These are phyloP conservation scores for Fomitiporia mediterranea DNA, from an alignment of 1,284 basidiomycete species.

Conservation along the genomic window DNA sequence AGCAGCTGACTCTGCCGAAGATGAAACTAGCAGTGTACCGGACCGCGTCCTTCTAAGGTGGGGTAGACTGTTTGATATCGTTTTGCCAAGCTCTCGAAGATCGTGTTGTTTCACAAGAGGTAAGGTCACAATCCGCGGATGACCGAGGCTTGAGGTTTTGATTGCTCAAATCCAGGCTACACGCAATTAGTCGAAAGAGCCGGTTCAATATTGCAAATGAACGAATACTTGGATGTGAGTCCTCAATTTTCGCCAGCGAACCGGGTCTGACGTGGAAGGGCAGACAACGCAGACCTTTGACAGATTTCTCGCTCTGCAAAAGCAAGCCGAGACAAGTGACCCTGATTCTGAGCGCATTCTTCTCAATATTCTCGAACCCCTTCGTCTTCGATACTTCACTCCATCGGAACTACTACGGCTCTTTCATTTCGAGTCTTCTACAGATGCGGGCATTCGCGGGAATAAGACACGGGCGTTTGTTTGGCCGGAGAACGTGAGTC, in stretches of 20 bases:
- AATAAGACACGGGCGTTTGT: conserved; percentile 32
- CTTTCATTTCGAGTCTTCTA: conserved; percentile 49
- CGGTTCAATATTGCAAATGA: conserved; percentile 70
- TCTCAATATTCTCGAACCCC: conserved; percentile 46
- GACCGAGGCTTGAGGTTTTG: not conserved
- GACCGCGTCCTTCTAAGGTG: conserved; percentile 66
- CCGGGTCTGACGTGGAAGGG: conserved; percentile 3
- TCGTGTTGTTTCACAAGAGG: conserved; percentile 78
- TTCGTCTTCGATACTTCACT: conserved; percentile 66
- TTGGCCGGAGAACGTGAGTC: conserved; percentile 58
- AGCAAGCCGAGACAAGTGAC: not conserved
- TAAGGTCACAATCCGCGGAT: conserved; percentile 28
- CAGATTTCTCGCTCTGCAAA: conserved; percentile 39
- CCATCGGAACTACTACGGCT: conserved; percentile 65
- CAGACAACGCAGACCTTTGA: conserved; percentile 63
- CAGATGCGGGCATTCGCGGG: not conserved
- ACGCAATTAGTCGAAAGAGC: conserved; percentile 69
- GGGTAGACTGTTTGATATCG: conserved; percentile 75
- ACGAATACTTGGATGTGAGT: conserved; percentile 57
- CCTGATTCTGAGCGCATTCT: conserved; percentile 28
- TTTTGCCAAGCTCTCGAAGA: conserved; percentile 53
- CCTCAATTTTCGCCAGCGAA: not conserved
- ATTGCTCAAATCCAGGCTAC: conserved; percentile 46
- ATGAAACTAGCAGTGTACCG: conserved; percentile 39
- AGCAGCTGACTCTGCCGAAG: not conserved